A percentile compares a stretch with the other conserved stretches of the same genome.
phyloP scores from a whole-genome alignment of 2,329 filamentous ascomycete genomes.

The Penicillium sp. region DNA sequence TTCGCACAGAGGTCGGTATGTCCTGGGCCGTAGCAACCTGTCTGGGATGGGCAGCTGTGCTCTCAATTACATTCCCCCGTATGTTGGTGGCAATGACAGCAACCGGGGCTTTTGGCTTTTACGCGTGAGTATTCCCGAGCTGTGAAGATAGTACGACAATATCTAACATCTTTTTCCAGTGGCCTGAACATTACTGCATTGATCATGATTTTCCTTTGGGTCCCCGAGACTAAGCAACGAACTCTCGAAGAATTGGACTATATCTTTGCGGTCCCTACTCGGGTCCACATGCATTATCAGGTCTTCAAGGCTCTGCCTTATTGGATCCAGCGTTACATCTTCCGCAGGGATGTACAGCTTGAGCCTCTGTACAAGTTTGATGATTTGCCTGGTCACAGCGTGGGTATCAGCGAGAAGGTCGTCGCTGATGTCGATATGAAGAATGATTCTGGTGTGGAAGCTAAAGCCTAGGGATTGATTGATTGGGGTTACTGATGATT shows the following conservation, averaged over 20 bases:
- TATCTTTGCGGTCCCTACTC: slow-evolving; percentile 59
- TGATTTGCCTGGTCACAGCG: background rate
- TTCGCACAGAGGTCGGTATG: slow-evolving; percentile 48
- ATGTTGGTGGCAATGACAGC: slow-evolving; percentile 51
- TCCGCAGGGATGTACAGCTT: slow-evolving; percentile 50
- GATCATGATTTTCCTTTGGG: slow-evolving; percentile 63
- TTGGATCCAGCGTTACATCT: slow-evolving; percentile 60
- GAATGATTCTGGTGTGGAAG: background rate
- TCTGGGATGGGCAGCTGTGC: slow-evolving; percentile 50
- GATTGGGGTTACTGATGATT: too few relatives aligned
- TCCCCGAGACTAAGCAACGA: slow-evolving; percentile 58
- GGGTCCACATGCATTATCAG: slow-evolving; percentile 60
- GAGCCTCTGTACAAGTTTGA: slow-evolving; percentile 56
- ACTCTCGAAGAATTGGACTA: slow-evolving; percentile 59
- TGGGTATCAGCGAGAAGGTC: background rate
- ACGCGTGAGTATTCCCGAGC: slow-evolving; percentile 41
- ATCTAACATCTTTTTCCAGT: slow-evolving; percentile 20
- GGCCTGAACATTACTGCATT: slow-evolving; percentile 62
- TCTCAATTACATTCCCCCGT: slow-evolving; percentile 53
- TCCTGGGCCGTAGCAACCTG: slow-evolving; percentile 47
- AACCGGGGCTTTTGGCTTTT: slow-evolving; percentile 62
- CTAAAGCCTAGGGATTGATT: too few relatives aligned
- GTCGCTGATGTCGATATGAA: background rate
- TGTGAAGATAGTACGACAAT: background rate
- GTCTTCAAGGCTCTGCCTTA: slow-evolving; percentile 58